Evolutionary conservation across 768 basidiomycete genomes (phyloP), one percentile per base, ranked within the genome.

Genomic region (Suillus variegatus): DNA sequence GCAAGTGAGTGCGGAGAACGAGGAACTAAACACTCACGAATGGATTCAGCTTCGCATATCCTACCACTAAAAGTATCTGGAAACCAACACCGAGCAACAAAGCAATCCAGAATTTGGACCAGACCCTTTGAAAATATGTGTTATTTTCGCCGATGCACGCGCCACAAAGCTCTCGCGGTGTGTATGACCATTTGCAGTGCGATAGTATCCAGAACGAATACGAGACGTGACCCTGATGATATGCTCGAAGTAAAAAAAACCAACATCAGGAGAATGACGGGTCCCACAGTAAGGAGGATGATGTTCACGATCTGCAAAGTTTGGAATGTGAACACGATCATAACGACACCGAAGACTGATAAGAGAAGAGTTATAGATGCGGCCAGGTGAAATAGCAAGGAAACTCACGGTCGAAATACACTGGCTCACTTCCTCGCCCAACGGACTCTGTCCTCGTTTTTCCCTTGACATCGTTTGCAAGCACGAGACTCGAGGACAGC

Each of bases 331-430:
- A 93, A 84, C 0, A 90, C 73, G 4, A 92, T 69, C 57, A 93
- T 72, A 13, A 79, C 66, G 1, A 75, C 67, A 61, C 85, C 86
- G 68, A 92, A 88, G 20, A 93, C 92, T 92, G 67, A 18, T 22
- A 16, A 38, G 22, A 28, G 16, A 16, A 58, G 18, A 18, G 40
- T 58, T 41, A 18, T 2, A 61, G 52, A 62, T 65, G 14, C 14
- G 12, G 20, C 12, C 35, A 25, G 28, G 6, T 16, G 25, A 3
- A 7, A 46, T 36, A 54, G 9, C 43, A 36, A 18, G 20, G 25
- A 56, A 14, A 71, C 89, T 75, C 69, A 93, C 93, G 54, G 70
- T 94, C 93, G 70, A 93, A 92, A 75, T 91, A 93, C 6, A 92
- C 88, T 7, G 82, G 77, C 57, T 51, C 69, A 40, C 72, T 73